A percentile compares a stretch with the other conserved stretches of the same genome.
Conservation (phyloP, 2,329 filamentous ascomycete species). For the Phialemoniopsis sp. region DNA sequence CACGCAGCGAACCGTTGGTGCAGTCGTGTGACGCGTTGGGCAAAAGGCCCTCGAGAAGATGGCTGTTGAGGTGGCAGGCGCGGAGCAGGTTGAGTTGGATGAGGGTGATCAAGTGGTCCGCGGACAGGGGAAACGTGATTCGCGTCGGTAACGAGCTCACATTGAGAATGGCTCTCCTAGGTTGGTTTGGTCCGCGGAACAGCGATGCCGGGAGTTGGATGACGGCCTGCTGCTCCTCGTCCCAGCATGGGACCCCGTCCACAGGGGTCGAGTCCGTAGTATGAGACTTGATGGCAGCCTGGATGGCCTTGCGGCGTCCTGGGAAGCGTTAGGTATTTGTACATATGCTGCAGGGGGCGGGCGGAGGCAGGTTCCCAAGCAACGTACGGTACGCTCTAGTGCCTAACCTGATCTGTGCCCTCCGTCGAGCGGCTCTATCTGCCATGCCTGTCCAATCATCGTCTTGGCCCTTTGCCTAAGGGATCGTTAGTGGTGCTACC, state of each 20-base stretch:
- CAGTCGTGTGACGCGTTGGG: too few relatives aligned
- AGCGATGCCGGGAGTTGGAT: background rate
- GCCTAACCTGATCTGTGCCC: slow-evolving; percentile 23
- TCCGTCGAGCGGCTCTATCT: slow-evolving; percentile 21
- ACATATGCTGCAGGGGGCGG: too few relatives aligned
- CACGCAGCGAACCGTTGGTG: too few relatives aligned
- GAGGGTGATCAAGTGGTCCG: slow-evolving; percentile 25
- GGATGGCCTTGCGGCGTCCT: too few relatives aligned
- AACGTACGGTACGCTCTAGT: background rate
- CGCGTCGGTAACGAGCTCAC: background rate
- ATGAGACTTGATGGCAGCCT: background rate
- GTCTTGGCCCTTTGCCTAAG: slow-evolving; percentile 8
- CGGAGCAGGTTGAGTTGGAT: slow-evolving; percentile 32
- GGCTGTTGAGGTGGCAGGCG: slow-evolving; percentile 24
- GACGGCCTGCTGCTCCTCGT: background rate
- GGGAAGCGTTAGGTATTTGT: too few relatives aligned
- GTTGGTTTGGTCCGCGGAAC: background rate
- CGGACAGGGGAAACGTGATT: slow-evolving; percentile 13
- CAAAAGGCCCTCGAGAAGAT: background rate
- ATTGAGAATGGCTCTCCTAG: slow-evolving; percentile 1
- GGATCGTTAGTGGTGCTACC: too few relatives aligned
- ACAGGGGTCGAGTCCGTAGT: background rate
- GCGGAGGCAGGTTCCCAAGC: too few relatives aligned
- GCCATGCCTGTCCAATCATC: slow-evolving; percentile 29
- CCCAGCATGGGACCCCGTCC: background rate